Evolutionary conservation across 768 basidiomycete species (phyloP).

Genomic region (Russula ochroleuca): DNA sequence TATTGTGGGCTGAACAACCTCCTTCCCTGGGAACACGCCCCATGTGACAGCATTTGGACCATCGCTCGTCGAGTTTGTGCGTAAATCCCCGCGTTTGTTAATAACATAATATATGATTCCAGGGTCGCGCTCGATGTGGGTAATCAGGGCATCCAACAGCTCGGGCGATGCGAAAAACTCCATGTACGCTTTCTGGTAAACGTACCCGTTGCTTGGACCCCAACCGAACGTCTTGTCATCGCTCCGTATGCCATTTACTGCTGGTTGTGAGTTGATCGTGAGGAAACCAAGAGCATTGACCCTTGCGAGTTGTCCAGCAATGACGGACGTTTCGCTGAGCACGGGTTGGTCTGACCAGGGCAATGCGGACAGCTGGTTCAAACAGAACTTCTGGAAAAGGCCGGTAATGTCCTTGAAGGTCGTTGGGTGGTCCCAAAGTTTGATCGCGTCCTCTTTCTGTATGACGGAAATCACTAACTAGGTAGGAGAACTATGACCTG

Average conservation of each 20-base stretch:
- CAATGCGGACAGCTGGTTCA: conserved; percentile 63
- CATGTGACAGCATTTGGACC: conserved; percentile 99
- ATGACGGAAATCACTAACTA: conserved; percentile 2
- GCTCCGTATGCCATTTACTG: conserved; percentile 84
- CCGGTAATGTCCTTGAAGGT: conserved; percentile 57
- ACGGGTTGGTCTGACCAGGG: conserved; percentile 96
- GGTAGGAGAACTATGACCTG: not conserved
- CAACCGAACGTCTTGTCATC: conserved; percentile 86
- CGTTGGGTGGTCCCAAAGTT: conserved; percentile 83
- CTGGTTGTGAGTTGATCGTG: conserved; percentile 96
- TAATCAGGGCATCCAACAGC: conserved; percentile 65
- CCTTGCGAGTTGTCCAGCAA: conserved; percentile 70
- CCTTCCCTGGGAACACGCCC: conserved; percentile 97
- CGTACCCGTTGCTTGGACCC: conserved; percentile 91
- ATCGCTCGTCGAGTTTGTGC: conserved; percentile 91
- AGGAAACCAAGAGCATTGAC: conserved; percentile 92
- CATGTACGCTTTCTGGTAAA: conserved; percentile 97
- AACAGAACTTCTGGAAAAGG: conserved; percentile 85
- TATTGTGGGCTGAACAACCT: conserved; percentile 93
- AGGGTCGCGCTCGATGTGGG: conserved; percentile 79
- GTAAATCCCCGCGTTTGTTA: conserved; percentile 90
- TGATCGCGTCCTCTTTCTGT: conserved; percentile 82
- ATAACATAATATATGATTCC: conserved; percentile 96
- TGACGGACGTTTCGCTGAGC: conserved; percentile 76
- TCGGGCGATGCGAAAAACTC: conserved; percentile 88